Conservation (phyloP, 2,329 filamentous ascomycete species). For the Trichophyton rubrum region DNA sequence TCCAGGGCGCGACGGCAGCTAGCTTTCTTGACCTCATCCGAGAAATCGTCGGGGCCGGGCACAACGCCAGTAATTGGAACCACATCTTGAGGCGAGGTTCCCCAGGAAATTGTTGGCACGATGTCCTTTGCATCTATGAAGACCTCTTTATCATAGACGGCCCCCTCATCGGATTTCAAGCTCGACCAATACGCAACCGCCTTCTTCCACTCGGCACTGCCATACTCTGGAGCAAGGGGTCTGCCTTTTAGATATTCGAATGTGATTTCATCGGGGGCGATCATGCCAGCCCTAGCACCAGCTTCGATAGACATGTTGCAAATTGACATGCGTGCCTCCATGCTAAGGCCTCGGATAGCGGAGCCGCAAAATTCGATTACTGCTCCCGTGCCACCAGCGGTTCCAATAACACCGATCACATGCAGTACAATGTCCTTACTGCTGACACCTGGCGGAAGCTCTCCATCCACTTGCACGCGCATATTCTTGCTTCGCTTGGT, state of each 20-base stretch:
- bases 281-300: slow-evolving; percentile 90
- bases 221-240: slow-evolving; percentile 73
- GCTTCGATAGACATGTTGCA: slow-evolving; percentile 99
- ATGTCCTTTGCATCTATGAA: slow-evolving; percentile 90
- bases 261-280: slow-evolving; percentile 85
- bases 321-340: slow-evolving; percentile 98
- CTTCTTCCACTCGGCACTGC: slow-evolving; percentile 78
- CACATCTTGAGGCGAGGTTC: slow-evolving; percentile 90
- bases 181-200: slow-evolving; percentile 79
- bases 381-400: slow-evolving; percentile 82
- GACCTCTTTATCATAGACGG: slow-evolving; percentile 80
- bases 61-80: slow-evolving; percentile 88
- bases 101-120: slow-evolving; percentile 87
- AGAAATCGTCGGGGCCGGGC: slow-evolving; percentile 77
- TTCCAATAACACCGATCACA: slow-evolving; percentile 86
- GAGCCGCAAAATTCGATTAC: slow-evolving; percentile 98
- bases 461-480: slow-evolving; percentile 88
- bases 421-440: slow-evolving; percentile 93
- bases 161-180: slow-evolving; percentile 72
- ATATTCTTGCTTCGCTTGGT: slow-evolving; percentile 97
- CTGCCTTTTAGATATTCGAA: slow-evolving; percentile 91
- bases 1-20: slow-evolving; percentile 71
- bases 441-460: slow-evolving; percentile 78
- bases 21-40: slow-evolving; percentile 65
- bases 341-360: slow-evolving; percentile 75